Evolutionary conservation across 2,329 filamentous ascomycete species (phyloP), one percentile per base, ranked within the genome.

Genomic region (Trichocomaceae sp.): DNA sequence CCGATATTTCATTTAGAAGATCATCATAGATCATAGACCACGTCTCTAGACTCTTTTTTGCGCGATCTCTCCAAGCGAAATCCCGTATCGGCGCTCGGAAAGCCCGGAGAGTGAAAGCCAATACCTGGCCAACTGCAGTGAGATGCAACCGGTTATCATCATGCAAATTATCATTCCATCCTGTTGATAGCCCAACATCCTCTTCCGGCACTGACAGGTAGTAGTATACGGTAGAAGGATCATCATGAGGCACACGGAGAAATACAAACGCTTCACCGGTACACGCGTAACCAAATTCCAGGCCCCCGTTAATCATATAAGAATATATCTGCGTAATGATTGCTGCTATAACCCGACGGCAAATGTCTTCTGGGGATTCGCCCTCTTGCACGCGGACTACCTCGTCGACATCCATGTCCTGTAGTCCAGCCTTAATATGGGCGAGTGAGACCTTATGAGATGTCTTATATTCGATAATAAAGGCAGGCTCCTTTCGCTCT

Each of bases 261-360:
- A 77, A 78, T 29, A 77, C 69, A 46, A 71, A 72, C 2, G 69
- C 67, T 60, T 78, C 71, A 22, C 73, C 72, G 1, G 72, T 78
- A 15, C 66, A 70, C 37, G 79, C 53, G 23, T 69, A 65, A 10
- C 76, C 69, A 57, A 75, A 77, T 53, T 75, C 68, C 68, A 57
- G 46, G 75, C 69, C 39, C 65, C 56, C 45, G n/a, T 33, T 12
- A 33, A n/a, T n/a, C 12, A 48, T 48, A 19, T 48, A 48, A 19
- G n/a, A 19, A 3, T 2, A 5, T 2, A 12, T 4, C n/a, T 48
- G 46, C 8, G 22, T 48, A 48, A 48, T 48, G 5, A 48, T 23
- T 48, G 46, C 23, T 2, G 46, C 46, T 2, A 48, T 12, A 5
- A 48, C 22, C 31, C 22, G 29, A 2, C 17, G 42, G 13, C 26